phyloP scores from a whole-genome alignment of 805 yeast genomes.

The Wickerhamiella kazuoi region DNA sequence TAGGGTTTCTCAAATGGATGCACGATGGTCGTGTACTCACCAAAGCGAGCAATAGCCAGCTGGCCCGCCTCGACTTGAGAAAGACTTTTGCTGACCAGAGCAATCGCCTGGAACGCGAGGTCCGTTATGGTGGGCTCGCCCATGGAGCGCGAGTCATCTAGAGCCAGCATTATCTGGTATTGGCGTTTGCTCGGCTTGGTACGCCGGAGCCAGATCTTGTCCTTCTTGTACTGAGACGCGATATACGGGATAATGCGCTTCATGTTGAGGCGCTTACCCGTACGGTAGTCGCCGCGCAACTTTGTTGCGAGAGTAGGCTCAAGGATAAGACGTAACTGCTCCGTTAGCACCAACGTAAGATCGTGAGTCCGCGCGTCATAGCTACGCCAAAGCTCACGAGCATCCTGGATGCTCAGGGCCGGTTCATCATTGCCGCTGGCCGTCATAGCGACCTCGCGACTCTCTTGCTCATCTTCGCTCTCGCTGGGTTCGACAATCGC shows the following conservation, averaged over 20 bases:
- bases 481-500: neutral
- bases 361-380: constrained; percentile 80
- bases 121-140: constrained; percentile 79
- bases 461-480: neutral
- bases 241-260: constrained; percentile 93
- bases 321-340: constrained; percentile 76
- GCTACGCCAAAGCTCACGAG: constrained; percentile 62
- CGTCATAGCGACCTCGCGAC: neutral
- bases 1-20: constrained; percentile 83
- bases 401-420: constrained; percentile 27
- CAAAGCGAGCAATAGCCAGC: constrained; percentile 75
- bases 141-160: constrained; percentile 97
- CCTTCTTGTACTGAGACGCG: constrained; percentile 94
- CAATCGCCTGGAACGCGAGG: constrained; percentile 85
- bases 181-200: constrained; percentile 95
- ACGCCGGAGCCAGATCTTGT: constrained; percentile 94
- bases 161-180: constrained; percentile 92
- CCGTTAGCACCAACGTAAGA: constrained; percentile 71
- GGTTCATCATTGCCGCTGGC: neutral
- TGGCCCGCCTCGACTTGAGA: constrained; percentile 92
- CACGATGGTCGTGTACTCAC: constrained; percentile 63
- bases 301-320: constrained; percentile 97
- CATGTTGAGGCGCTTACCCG: constrained; percentile 95
- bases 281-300: constrained; percentile 84
- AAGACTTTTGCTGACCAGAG: constrained; percentile 82